phyloP scores from a whole-genome alignment of 345 rosid genomes.

The Linum usitatissimum region DNA sequence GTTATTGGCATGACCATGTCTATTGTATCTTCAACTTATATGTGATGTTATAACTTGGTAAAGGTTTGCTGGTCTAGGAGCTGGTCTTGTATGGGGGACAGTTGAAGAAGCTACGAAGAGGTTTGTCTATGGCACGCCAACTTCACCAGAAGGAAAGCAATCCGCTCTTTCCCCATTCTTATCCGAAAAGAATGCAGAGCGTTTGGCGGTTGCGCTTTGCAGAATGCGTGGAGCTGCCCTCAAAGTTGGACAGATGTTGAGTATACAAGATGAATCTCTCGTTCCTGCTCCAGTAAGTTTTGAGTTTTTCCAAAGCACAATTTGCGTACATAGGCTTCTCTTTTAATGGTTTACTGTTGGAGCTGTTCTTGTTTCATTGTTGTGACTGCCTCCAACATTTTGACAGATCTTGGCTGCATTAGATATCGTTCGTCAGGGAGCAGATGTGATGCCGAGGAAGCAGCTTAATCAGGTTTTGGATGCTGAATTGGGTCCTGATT shows the following conservation, averaged over 20 bases:
- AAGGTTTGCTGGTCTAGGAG: slow-evolving; percentile 99
- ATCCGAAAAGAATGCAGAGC: slow-evolving; percentile 85
- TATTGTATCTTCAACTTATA: slow-evolving; percentile 14
- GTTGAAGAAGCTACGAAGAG: slow-evolving; percentile 83
- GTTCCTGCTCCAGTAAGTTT: slow-evolving; percentile 86
- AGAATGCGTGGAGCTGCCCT: slow-evolving; percentile 99
- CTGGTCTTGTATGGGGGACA: slow-evolving; percentile 96
- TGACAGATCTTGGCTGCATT: slow-evolving; percentile 82
- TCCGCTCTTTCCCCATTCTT: slow-evolving; percentile 62
- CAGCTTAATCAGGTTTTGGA: slow-evolving; percentile 85
- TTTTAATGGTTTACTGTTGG: neutral
- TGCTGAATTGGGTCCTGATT: slow-evolving; percentile 69
- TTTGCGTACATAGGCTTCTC: too few species aligned
- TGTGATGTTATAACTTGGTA: slow-evolving; percentile 20
- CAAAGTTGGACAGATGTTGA: slow-evolving; percentile 91
- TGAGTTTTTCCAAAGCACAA: neutral
- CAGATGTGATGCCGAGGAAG: slow-evolving; percentile 95
- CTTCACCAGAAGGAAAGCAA: slow-evolving; percentile 38
- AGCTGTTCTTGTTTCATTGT: neutral
- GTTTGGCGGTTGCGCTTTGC: slow-evolving; percentile 80
- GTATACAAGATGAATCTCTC: slow-evolving; percentile 93
- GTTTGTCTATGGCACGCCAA: slow-evolving; percentile 56
- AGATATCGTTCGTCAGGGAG: slow-evolving; percentile 98
- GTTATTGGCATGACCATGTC: neutral
- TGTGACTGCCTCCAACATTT: slow-evolving; percentile 12